Percentiles rank a stretch among this genome's conserved stretches.
These are phyloP conservation scores for Neopestalotiopsis sp. DNA, from an alignment of 2,329 filamentous ascomycete species.

Conservation along the genomic window DNA sequence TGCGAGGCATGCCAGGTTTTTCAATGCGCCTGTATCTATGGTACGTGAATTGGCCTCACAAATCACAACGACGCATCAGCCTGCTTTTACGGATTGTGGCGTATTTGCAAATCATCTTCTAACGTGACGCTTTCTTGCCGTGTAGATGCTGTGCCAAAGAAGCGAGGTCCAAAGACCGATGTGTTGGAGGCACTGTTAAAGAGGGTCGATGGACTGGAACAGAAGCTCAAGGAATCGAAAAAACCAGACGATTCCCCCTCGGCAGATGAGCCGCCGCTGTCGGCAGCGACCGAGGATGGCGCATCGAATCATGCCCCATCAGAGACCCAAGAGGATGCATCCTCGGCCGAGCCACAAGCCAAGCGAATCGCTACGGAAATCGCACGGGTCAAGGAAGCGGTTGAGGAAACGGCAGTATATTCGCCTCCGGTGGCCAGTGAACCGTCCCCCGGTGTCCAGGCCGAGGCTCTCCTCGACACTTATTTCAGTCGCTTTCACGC, in stretches of 20 bases:
- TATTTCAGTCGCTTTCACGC: slow-evolving; percentile 83
- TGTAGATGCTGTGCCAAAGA: slow-evolving; percentile 85
- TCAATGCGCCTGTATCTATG: slow-evolving; percentile 86
- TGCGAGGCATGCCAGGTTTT: slow-evolving; percentile 92
- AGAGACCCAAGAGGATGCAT: slow-evolving; percentile 26
- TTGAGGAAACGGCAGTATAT: slow-evolving; percentile 45
- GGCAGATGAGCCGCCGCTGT: slow-evolving; percentile 36
- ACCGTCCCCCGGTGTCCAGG: slow-evolving; percentile 52
- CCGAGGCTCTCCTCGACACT: slow-evolving; percentile 72
- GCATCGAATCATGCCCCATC: slow-evolving; percentile 24
- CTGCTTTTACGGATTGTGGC: background rate
- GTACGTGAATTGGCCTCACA: slow-evolving; percentile 52
- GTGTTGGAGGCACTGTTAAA: slow-evolving; percentile 84
- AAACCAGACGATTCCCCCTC: slow-evolving; percentile 44
- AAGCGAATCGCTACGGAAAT: slow-evolving; percentile 47
- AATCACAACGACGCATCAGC: background rate
- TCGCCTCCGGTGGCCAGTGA: slow-evolving; percentile 50
- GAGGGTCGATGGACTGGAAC: slow-evolving; percentile 83
- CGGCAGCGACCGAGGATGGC: slow-evolving; percentile 29
- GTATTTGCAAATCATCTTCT: background rate
- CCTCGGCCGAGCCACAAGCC: slow-evolving; percentile 42
- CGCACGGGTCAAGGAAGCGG: slow-evolving; percentile 36
- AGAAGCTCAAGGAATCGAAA: slow-evolving; percentile 74
- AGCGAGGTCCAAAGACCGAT: slow-evolving; percentile 88
- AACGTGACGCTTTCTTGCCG: slow-evolving; percentile 9